Conservation (phyloP, 805 yeast species). For the Saccharomycopsis synnaedendra region DNA sequence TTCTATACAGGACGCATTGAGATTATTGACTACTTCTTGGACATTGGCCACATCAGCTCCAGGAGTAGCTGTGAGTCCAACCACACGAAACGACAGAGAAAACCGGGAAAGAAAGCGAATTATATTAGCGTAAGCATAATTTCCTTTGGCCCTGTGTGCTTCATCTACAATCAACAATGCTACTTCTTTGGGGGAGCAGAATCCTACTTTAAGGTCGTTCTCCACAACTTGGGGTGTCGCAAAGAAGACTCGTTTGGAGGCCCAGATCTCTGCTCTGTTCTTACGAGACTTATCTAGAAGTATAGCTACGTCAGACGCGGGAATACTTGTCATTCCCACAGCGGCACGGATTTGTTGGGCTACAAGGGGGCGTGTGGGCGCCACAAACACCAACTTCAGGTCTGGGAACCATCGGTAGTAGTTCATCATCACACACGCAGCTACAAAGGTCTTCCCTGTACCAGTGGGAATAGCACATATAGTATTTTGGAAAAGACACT, state of each 20-base stretch:
- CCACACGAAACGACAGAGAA: conserved; percentile 55
- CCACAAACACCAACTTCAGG: conserved; percentile 83
- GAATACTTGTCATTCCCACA: conserved; percentile 74
- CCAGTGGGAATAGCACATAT: conserved; percentile 96
- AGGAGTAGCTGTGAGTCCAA: conserved; percentile 95
- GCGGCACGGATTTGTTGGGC: conserved; percentile 96
- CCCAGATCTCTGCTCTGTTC: conserved; percentile 74
- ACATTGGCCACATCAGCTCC: conserved; percentile 81
- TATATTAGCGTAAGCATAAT: conserved; percentile 82
- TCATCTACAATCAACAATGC: conserved; percentile 83
- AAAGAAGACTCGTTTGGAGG: conserved; percentile 65
- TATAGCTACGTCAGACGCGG: conserved; percentile 67
- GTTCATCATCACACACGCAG: conserved; percentile 87
- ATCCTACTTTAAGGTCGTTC: conserved; percentile 70
- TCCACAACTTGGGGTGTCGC: conserved; percentile 96
- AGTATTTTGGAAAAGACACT: conserved; percentile 61
- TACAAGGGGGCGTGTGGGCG: conserved; percentile 93
- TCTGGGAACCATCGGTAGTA: conserved; percentile 74
- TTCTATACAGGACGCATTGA: conserved; percentile 67
- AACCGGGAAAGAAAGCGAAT: conserved; percentile 52
- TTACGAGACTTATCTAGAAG: conserved; percentile 46
- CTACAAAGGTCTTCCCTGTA: conserved; percentile 92
- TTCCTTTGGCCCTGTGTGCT: conserved; percentile 89
- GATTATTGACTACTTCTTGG: conserved; percentile 68
- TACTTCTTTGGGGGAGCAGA: conserved; percentile 62